These are phyloP conservation scores for Ilyonectria destructans DNA, from an alignment of 2,329 filamentous ascomycete species.

Conservation along the genomic window DNA sequence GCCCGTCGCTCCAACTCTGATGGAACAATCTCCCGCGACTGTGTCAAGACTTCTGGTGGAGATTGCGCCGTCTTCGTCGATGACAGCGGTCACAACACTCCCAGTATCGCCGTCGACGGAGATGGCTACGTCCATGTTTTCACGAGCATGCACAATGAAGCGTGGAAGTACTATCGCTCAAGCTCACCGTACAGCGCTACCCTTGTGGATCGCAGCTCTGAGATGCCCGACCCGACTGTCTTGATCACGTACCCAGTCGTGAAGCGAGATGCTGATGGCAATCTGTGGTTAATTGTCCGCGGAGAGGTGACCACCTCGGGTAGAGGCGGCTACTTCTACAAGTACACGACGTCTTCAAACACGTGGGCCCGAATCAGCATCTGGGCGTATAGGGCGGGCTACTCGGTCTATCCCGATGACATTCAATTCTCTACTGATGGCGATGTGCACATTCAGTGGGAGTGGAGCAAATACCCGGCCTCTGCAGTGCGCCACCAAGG, in stretches of 20 bases:
- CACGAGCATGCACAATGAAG: conserved; percentile 50
- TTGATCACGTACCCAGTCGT: conserved; percentile 38
- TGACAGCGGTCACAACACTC: conserved; percentile 45
- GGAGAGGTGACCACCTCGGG: conserved; percentile 30
- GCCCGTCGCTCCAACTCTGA: conserved; percentile 36
- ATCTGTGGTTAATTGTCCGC: conserved; percentile 40
- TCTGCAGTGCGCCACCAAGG: conserved; percentile 48
- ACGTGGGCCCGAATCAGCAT: conserved; percentile 34
- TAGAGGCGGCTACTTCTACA: conserved; percentile 38
- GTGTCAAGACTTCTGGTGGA: conserved; percentile 36
- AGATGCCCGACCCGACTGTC: conserved; percentile 43
- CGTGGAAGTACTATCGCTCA: conserved; percentile 48
- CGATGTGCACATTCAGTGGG: conserved; percentile 49
- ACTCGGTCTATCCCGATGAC: conserved; percentile 48
- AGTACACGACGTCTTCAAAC: conserved; percentile 32
- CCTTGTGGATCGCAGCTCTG: conserved; percentile 38
- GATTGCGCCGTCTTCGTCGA: conserved; percentile 44
- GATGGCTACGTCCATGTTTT: conserved; percentile 49
- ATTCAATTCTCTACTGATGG: conserved; percentile 48
- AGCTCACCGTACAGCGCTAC: conserved; percentile 40
- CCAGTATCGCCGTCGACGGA: conserved; percentile 43
- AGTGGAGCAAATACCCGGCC: conserved; percentile 49
- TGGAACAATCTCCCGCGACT: conserved; percentile 44
- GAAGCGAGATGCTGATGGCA: conserved; percentile 36
- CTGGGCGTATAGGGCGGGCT: conserved; percentile 44